A percentile compares a stretch with the other conserved stretches of the same genome.
Conservation (phyloP, 2,329 filamentous ascomycete genomes). For the Cladosporium sp. region DNA sequence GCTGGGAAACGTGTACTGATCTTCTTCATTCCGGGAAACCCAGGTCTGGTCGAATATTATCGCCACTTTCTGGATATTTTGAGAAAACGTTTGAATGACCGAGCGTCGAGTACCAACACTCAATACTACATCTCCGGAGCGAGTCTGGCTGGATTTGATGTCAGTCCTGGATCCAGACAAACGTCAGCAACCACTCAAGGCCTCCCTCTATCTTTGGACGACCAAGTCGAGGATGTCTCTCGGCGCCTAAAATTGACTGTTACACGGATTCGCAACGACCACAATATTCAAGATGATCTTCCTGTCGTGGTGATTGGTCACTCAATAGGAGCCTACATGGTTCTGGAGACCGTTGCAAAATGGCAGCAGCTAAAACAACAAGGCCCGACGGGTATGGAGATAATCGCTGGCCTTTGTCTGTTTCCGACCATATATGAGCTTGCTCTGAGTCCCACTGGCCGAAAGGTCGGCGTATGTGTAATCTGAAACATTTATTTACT, state of each 20-base stretch:
- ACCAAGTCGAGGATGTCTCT: slow-evolving; percentile 5
- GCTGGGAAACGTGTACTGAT: slow-evolving; percentile 44
- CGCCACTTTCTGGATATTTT: slow-evolving; percentile 60
- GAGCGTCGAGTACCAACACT: slow-evolving; percentile 17
- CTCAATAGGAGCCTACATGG: slow-evolving; percentile 45
- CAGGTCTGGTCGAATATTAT: slow-evolving; percentile 72
- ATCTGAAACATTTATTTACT: not conserved
- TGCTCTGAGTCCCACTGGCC: slow-evolving; percentile 40
- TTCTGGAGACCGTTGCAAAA: slow-evolving; percentile 34
- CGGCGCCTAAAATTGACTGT: not conserved
- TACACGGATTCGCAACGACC: not conserved
- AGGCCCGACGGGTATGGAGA: slow-evolving; percentile 6
- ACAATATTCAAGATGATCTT: slow-evolving; percentile 7
- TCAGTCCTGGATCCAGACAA: slow-evolving; percentile 15
- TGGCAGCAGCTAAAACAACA: slow-evolving; percentile 16
- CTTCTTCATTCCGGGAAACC: slow-evolving; percentile 73
- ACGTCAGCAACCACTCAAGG: slow-evolving; percentile 11
- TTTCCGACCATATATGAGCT: slow-evolving; percentile 48
- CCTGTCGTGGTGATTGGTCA: slow-evolving; percentile 42
- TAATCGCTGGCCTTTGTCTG: slow-evolving; percentile 36
- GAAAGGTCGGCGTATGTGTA: slow-evolving; percentile 35
- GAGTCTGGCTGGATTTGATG: slow-evolving; percentile 42
- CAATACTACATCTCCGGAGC: slow-evolving; percentile 44
- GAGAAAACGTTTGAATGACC: slow-evolving; percentile 27
- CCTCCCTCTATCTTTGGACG: slow-evolving; percentile 2